phyloP scores from a whole-genome alignment of 2,329 filamentous ascomycete genomes.

The Dothideomycetidae sp. region DNA sequence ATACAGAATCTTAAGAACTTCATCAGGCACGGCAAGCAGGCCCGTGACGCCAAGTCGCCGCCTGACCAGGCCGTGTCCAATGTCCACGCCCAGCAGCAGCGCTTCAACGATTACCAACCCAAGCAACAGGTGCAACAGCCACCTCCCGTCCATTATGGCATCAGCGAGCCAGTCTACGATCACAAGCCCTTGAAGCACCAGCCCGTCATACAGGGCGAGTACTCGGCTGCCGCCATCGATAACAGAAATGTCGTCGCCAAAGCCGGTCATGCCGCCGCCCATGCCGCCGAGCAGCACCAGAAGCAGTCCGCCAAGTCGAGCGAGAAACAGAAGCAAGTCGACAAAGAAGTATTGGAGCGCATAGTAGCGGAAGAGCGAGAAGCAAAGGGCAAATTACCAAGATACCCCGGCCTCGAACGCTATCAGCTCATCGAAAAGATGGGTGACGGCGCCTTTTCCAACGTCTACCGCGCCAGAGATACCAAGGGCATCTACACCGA shows the following conservation, averaged over 20 bases:
- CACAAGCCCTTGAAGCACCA: conserved; percentile 36
- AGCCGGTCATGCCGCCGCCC: conserved; percentile 50
- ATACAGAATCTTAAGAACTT: conserved; percentile 98
- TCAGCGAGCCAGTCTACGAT: conserved; percentile 46
- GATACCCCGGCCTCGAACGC: conserved; percentile 69
- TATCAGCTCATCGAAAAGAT: conserved; percentile 91
- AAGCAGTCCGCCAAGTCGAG: conserved; percentile 29
- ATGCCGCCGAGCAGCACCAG: conserved; percentile 49
- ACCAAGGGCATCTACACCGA: conserved; percentile 55
- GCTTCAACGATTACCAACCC: conserved; percentile 29
- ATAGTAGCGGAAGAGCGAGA: conserved; percentile 87
- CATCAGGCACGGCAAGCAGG: conserved; percentile 95
- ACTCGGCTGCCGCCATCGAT: conserved; percentile 47
- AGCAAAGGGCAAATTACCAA: conserved; percentile 70
- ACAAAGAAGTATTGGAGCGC: conserved; percentile 58
- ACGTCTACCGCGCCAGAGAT: conserved; percentile 85
- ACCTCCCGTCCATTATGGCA: conserved; percentile 33
- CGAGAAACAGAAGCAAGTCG: conserved; percentile 33
- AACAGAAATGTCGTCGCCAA: conserved; percentile 53
- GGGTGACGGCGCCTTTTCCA: conserved; percentile 98
- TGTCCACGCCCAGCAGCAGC: conserved; percentile 50
- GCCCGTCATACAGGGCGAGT: conserved; percentile 39
- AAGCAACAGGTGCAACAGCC: conserved; percentile 30
- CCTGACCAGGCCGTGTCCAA: conserved; percentile 48
- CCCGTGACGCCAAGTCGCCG: conserved; percentile 48